Evolutionary conservation across 768 basidiomycete genomes (phyloP).

Genomic region (Mycena amicta): DNA sequence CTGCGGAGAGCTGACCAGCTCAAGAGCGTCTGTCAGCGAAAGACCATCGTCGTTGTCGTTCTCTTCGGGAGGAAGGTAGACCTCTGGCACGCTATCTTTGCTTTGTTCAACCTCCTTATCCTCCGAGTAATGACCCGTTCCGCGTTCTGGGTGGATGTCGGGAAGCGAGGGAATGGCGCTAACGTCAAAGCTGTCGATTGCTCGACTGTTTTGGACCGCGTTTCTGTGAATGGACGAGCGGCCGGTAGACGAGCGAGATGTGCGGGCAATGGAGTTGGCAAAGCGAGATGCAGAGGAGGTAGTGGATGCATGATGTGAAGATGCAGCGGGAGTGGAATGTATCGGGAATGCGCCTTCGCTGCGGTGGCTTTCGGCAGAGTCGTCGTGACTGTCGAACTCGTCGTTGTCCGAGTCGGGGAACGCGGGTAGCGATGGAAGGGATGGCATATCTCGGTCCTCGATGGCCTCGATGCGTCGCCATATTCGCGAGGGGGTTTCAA

Average conservation of each 20-base stretch:
- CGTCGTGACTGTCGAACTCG: conserved; percentile 32
- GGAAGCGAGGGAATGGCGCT: conserved; percentile 61
- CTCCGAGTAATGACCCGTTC: conserved; percentile 37
- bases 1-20: conserved; percentile 58
- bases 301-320: conserved; percentile 51
- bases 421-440: conserved; percentile 72
- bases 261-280: conserved; percentile 52
- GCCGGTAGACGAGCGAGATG: conserved; percentile 39
- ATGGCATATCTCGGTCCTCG: conserved; percentile 79
- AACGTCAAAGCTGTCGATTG: conserved; percentile 58
- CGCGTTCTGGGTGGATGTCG: conserved; percentile 34
- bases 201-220: conserved; percentile 33
- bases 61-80: conserved; percentile 52
- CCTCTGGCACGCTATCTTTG: conserved; percentile 55
- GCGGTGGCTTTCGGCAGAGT: conserved; percentile 43
- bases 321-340: conserved; percentile 66
- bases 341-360: conserved; percentile 51
- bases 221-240: conserved; percentile 33
- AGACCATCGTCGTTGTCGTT: conserved; percentile 42
- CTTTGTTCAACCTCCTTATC: conserved; percentile 43
- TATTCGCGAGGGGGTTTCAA: conserved; percentile 84
- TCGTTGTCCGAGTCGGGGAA: conserved; percentile 66
- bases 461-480: conserved; percentile 80
- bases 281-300: conserved; percentile 53
- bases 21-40: conserved; percentile 60